Conservation (phyloP, 2,329 filamentous ascomycete species). For the Graphilbum fragrans region DNA sequence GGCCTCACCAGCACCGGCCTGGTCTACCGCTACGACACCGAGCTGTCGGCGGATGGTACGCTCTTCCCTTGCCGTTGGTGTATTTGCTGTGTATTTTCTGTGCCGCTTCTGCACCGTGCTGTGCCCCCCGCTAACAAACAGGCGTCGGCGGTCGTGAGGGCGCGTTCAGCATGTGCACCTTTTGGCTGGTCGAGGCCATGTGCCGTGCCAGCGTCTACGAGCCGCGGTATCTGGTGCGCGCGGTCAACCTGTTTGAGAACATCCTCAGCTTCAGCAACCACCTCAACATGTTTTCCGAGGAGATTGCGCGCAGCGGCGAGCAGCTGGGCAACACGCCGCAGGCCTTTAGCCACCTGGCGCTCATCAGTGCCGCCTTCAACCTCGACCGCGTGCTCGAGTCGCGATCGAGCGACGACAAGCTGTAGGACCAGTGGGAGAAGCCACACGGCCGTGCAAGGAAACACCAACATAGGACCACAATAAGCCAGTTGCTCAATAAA, state of each 20-base stretch:
- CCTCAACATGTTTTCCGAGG: slow-evolving; percentile 66
- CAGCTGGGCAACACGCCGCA: slow-evolving; percentile 72
- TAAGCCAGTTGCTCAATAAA: slow-evolving; percentile 1
- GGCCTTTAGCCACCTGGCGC: slow-evolving; percentile 64
- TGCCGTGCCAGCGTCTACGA: slow-evolving; percentile 56
- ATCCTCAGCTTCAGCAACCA: slow-evolving; percentile 69
- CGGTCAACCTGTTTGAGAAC: slow-evolving; percentile 64
- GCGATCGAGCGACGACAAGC: slow-evolving; percentile 11
- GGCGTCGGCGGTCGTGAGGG: slow-evolving; percentile 64
- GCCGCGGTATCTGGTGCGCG: slow-evolving; percentile 46
- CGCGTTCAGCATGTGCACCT: slow-evolving; percentile 72
- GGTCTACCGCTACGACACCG: slow-evolving; percentile 63
- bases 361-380: slow-evolving; percentile 69
- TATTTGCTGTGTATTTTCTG: not conserved
- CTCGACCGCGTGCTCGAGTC: slow-evolving; percentile 40
- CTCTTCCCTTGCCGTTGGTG: not conserved
- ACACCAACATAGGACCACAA: slow-evolving; percentile 4
- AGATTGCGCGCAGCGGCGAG: slow-evolving; percentile 63
- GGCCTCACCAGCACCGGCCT: slow-evolving; percentile 64
- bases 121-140: slow-evolving; percentile 17
- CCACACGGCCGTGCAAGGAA: not conserved
- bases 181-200: slow-evolving; percentile 71
- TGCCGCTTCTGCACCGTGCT: not conserved
- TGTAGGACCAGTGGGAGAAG: slow-evolving; percentile 8
- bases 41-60: slow-evolving; percentile 56